Evolutionary conservation across 345 rosid genomes (phyloP).

Genomic region (Camelina hispida): DNA sequence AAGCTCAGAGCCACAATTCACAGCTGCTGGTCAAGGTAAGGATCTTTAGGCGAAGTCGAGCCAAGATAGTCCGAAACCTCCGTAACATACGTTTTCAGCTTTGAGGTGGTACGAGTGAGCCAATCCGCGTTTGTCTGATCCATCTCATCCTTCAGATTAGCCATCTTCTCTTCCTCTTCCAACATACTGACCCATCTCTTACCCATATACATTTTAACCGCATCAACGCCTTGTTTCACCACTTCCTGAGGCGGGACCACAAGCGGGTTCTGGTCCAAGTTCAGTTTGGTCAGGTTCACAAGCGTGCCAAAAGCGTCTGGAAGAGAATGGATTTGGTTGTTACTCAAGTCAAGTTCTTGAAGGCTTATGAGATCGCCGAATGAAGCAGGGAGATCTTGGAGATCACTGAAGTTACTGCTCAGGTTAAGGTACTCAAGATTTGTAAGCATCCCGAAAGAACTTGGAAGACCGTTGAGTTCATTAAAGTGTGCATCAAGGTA

Average conservation of each 20-base stretch:
- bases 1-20: slow-evolving; percentile 39
- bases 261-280: slow-evolving; percentile 75
- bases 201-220: slow-evolving; percentile 73
- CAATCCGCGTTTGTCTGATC: slow-evolving; percentile 65
- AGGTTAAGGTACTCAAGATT: slow-evolving; percentile 77
- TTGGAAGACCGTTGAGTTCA: slow-evolving; percentile 69
- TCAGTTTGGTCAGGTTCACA: slow-evolving; percentile 69
- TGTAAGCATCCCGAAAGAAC: slow-evolving; percentile 62
- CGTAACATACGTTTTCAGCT: slow-evolving; percentile 62
- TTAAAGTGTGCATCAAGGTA: slow-evolving; percentile 76
- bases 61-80: slow-evolving; percentile 59
- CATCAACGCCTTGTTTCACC: slow-evolving; percentile 72
- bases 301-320: slow-evolving; percentile 87
- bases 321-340: slow-evolving; percentile 85
- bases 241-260: slow-evolving; percentile 65
- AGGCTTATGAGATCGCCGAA: slow-evolving; percentile 79
- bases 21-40: slow-evolving; percentile 80
- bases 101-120: slow-evolving; percentile 83
- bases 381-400: slow-evolving; percentile 75
- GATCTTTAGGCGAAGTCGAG: slow-evolving; percentile 55
- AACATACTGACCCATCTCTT: slow-evolving; percentile 74
- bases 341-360: slow-evolving; percentile 84
- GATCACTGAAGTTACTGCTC: slow-evolving; percentile 79
- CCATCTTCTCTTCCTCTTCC: slow-evolving; percentile 69
- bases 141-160: slow-evolving; percentile 51